Percentiles rank a stretch among this genome's conserved stretches.
These are phyloP conservation scores for Candida schatavii DNA, from an alignment of 805 yeast species.

Conservation along the genomic window DNA sequence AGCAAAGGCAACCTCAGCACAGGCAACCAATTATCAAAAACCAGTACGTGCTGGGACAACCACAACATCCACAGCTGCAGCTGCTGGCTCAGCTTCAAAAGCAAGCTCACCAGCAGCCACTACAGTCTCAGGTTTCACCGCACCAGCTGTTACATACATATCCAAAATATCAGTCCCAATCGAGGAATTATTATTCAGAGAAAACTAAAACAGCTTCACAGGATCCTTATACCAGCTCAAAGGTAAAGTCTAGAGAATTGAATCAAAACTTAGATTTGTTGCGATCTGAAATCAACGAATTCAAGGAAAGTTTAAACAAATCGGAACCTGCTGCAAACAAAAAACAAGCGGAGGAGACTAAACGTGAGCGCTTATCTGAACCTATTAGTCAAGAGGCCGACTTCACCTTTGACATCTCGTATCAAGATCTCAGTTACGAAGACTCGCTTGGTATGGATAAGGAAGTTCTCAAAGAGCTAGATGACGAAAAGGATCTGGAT, in stretches of 20 bases:
- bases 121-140: too few species aligned
- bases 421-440: slow-evolving; percentile 39
- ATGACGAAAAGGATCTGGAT: slow-evolving; percentile 4
- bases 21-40: too few species aligned
- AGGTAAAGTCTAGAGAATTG: slow-evolving; percentile 29
- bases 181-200: background rate
- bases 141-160: too few species aligned
- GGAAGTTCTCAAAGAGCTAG: slow-evolving; percentile 24
- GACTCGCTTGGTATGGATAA: slow-evolving; percentile 36
- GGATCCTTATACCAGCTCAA: background rate
- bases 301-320: slow-evolving; percentile 38
- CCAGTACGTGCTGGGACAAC: too few species aligned
- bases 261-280: slow-evolving; percentile 41
- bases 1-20: too few species aligned
- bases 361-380: slow-evolving; percentile 8
- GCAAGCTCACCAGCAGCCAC: slow-evolving; percentile 5
- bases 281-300: slow-evolving; percentile 42
- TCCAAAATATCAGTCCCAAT: background rate
- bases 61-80: background rate
- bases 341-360: background rate
- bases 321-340: slow-evolving; percentile 13
- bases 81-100: slow-evolving; percentile 4
- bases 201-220: background rate
- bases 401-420: slow-evolving; percentile 38
- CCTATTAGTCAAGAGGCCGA: slow-evolving; percentile 20